These are phyloP conservation scores for Colletotrichum somersetense DNA, from an alignment of 2,329 filamentous ascomycete species.

Conservation along the genomic window DNA sequence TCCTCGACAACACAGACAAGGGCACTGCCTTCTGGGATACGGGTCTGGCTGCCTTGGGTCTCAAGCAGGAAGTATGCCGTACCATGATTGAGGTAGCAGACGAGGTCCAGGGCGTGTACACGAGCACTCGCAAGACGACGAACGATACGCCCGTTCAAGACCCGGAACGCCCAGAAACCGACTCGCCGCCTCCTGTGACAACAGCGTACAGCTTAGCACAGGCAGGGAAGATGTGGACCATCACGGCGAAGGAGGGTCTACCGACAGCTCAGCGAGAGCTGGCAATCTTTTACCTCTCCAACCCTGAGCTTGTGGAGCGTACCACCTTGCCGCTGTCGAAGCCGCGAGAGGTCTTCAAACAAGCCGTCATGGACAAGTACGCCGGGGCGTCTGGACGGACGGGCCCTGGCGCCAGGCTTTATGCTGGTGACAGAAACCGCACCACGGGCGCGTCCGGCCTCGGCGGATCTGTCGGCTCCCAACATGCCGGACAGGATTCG, in stretches of 20 bases:
- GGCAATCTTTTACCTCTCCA: conserved; percentile 91
- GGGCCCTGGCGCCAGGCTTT: conserved; percentile 41
- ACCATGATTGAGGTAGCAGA: conserved; percentile 77
- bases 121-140: conserved; percentile 68
- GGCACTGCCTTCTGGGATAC: conserved; percentile 92
- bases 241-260: conserved; percentile 93
- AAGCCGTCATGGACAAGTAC: conserved; percentile 82
- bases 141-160: conserved; percentile 48
- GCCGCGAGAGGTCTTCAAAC: conserved; percentile 90
- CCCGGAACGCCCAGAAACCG: conserved; percentile 40
- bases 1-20: conserved; percentile 72
- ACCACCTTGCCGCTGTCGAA: conserved; percentile 87
- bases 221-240: conserved; percentile 89
- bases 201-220: conserved; percentile 80
- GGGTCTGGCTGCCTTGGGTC: conserved; percentile 85
- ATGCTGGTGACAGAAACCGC: conserved; percentile 40
- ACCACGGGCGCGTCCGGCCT: conserved; percentile 38
- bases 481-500: conserved; percentile 46
- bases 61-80: conserved; percentile 89
- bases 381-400: conserved; percentile 53
- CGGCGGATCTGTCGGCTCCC: conserved; percentile 44
- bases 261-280: conserved; percentile 92
- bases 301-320: conserved; percentile 85
- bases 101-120: conserved; percentile 70
- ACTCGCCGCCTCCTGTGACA: conserved; percentile 61